Evolutionary conservation across 2,329 filamentous ascomycete genomes (phyloP).

Genomic region (Aspergillus aculeatinus): DNA sequence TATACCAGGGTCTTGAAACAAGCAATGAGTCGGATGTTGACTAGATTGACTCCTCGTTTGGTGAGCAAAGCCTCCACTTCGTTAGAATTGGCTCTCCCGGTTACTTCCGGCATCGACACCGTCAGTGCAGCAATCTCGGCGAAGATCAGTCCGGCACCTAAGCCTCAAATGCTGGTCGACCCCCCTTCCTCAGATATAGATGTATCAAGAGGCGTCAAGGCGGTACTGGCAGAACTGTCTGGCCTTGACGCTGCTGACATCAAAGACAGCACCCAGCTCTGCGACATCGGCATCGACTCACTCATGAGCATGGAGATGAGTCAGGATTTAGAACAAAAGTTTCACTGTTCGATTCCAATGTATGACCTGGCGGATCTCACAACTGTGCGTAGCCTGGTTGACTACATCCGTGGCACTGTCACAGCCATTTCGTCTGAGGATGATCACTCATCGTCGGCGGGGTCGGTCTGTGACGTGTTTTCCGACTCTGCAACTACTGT

Average conservation of each 20-base stretch:
- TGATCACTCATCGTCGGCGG: not conserved
- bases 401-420: conserved; percentile 15
- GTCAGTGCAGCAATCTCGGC: not conserved
- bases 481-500: too few species aligned
- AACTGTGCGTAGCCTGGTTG: conserved; percentile 27
- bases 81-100: not conserved
- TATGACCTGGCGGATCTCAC: conserved; percentile 29
- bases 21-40: conserved; percentile 16
- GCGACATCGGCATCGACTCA: conserved; percentile 28
- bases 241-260: conserved; percentile 35
- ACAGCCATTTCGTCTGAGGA: not conserved
- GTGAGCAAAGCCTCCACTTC: too few species aligned
- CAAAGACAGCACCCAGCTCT: conserved; percentile 36
- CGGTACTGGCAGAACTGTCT: not conserved
- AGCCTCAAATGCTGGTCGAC: not conserved
- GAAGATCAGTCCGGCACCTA: not conserved
- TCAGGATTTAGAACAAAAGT: conserved; percentile 40
- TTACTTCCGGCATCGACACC: too few species aligned
- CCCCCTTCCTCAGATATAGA: not conserved
- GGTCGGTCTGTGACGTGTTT: not conserved
- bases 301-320: conserved; percentile 49
- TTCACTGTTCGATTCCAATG: conserved; percentile 32
- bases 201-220: not conserved
- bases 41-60: not conserved
- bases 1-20: conserved; percentile 22